Base-by-base conservation (phyloP, 164 flowering plant species). In the Hamamelis virginiana region DNA sequence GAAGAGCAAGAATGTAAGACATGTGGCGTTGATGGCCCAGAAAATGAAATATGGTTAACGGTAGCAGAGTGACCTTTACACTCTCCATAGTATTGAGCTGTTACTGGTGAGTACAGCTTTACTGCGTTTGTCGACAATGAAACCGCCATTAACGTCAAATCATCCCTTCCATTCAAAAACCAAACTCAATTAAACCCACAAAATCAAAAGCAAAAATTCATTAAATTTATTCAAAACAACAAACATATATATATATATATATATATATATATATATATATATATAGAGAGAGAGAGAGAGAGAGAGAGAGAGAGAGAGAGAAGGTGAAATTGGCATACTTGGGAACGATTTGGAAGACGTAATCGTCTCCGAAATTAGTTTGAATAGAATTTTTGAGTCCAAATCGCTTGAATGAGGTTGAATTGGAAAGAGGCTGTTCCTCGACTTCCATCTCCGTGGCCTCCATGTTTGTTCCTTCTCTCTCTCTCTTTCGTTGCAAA, bases 321-420 rank as follows among this genome's bases (percentile, higher is more conserved):
- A n/a, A 53, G 64, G 48, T 19, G 57, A 59, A 63, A 69, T 38
- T 27, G 1, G 19, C 75, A 28, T 82, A 92, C 97, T 83, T 86
- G 71, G 91, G 80, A 61, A 79, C 91, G 50, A 91, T 86, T 80
- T 95, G 91, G 75, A 95, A 92, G 67, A 92, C 94, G 74, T 91
- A 95, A 66, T 95, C 96, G 45, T 90, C 91, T 47, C 91, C 96
- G 71, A 92, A 95, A 72, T 85, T 92, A 27, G 99, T 95, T 66
- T 92, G 99, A 56, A 95, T 91, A 6, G 93, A 81, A 82, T 86
- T 95, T 62, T 79, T 87, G 48, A 95, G 80, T 0, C 86, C 91
- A 25, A 92, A 78, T 14, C 85, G 81, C 69, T 83, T 88, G 14
- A 61, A 62, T 5, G 83, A 55, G 38, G 2, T 74, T 28, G 77